Evolutionary conservation across 2,329 filamentous ascomycete genomes (phyloP), one percentile per base, ranked within the genome.

Genomic region (Zalaria obscura): DNA sequence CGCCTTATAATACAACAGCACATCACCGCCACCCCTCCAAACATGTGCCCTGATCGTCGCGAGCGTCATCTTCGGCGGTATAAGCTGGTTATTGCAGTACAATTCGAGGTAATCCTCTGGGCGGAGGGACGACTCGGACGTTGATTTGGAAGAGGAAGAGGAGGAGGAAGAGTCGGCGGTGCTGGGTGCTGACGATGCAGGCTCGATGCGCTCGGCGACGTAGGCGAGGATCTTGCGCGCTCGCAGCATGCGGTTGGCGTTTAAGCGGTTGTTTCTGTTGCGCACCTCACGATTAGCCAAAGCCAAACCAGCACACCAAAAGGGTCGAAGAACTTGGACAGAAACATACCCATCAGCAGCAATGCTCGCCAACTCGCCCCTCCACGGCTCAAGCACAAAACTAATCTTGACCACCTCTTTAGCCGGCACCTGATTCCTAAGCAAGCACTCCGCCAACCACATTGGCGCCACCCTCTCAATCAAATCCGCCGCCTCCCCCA

Each of bases 341-440:
- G 11, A 25, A 26, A 59, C 65, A 55, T 66, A 76, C 72, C 69
- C 81, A 55, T 93, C 87, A 3, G 76, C 75, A 28, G 81, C 75
- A 39, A 95, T 81, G 41, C 72, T 73, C 1, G 87, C 86, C 40
- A 96, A 66, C 6, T 38, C 41, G 6, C 43, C 43, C 52, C 83
- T 72, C 65, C 75, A 87, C 0, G 91, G 88, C 51, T 91, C 77
- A 25, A 98, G 69, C 10, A 94, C 75, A 55, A 98, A 98, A 3
- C 85, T 88, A n/a, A 96, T 80, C 69, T 98, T 98, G 51, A 89
- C 76, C 1, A 88, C 79, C n/a, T 96, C 91, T 65, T 96, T 96
- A 45, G 72, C 64, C 0, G 87, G 85, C 5, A 85, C 76, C 56
- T 76, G 73, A 57, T 95, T 95, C 68, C 71, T 69, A 37, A 98